Evolutionary conservation across 2,329 filamentous ascomycete species (phyloP).

Genomic region (Ascochyta fabae): DNA sequence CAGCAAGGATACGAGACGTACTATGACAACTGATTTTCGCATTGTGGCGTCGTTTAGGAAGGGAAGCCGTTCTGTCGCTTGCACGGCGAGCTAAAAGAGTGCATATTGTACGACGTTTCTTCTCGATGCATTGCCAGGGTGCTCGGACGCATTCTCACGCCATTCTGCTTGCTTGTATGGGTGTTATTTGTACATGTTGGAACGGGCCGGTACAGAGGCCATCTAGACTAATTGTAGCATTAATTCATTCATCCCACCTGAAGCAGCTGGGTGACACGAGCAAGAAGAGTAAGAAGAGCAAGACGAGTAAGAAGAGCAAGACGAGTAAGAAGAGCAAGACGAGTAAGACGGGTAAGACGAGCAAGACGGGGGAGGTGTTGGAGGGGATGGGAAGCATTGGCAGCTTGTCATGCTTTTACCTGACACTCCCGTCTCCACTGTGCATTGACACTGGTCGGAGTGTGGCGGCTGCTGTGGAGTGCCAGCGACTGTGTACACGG

Average conservation of each 20-base stretch:
- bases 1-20: conserved; percentile 50
- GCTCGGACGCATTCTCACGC: conserved; percentile 12
- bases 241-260: conserved; percentile 6
- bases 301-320: too few relatives aligned
- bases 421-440: conserved; percentile 15
- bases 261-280: not conserved
- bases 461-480: conserved; percentile 33
- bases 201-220: conserved; percentile 12
- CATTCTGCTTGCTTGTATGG: conserved; percentile 15
- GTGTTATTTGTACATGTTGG: conserved; percentile 14
- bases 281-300: not conserved
- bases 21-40: conserved; percentile 47
- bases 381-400: not conserved
- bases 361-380: too few relatives aligned
- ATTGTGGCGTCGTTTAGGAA: conserved; percentile 39
- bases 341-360: too few relatives aligned
- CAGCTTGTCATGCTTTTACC: conserved; percentile 12
- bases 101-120: conserved; percentile 39
- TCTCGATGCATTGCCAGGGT: conserved; percentile 37
- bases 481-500: conserved; percentile 27
- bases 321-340: too few relatives aligned
- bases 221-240: conserved; percentile 18
- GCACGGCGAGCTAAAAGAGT: conserved; percentile 32
- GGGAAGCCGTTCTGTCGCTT: conserved; percentile 26
- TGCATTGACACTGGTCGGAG: conserved; percentile 5